These are phyloP conservation scores for Wallacemonas sp. DNA, from an alignment of 208 protist genomes.

Conservation along the genomic window DNA sequence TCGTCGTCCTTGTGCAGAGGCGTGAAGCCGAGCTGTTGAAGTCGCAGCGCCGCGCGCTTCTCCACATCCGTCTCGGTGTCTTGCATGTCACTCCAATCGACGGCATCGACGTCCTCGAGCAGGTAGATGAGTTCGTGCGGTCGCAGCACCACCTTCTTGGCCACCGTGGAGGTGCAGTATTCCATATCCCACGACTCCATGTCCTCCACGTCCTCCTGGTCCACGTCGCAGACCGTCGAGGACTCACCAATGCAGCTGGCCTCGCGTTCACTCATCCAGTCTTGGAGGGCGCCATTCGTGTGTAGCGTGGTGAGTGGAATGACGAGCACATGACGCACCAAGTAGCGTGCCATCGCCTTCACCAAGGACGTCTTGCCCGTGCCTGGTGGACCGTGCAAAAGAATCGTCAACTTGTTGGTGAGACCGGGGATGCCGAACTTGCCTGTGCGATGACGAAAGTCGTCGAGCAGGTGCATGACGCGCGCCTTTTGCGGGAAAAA, in stretches of 20 bases:
- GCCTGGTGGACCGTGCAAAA: conserved; percentile 92
- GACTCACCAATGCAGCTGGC: conserved; percentile 30
- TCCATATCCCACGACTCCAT: neutral
- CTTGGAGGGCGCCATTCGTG: conserved; percentile 65
- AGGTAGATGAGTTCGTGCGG: conserved; percentile 70
- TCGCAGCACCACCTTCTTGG: conserved; percentile 28
- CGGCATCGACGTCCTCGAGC: conserved; percentile 85
- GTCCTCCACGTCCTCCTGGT: conserved; percentile 15
- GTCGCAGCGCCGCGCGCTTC: neutral
- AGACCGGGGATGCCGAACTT: conserved; percentile 71
- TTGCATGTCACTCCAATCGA: conserved; percentile 25
- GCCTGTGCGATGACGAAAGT: conserved; percentile 65
- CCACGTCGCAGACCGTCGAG: neutral
- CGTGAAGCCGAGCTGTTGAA: neutral
- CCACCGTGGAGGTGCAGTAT: neutral
- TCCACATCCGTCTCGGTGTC: conserved; percentile 17
- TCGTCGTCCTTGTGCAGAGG: neutral
- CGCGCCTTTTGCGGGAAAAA: conserved; percentile 81
- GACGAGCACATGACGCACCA: conserved; percentile 72
- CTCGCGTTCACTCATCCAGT: conserved; percentile 52
- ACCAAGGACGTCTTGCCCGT: conserved; percentile 94
- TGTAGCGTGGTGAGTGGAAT: conserved; percentile 69
- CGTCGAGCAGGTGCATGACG: conserved; percentile 66
- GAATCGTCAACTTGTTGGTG: conserved; percentile 69
- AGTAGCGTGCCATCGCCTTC: conserved; percentile 77